Percentiles rank a stretch among this genome's conserved stretches.
phyloP scores from a whole-genome alignment of 129 eudicot genomes.

The Silybum marianum region DNA sequence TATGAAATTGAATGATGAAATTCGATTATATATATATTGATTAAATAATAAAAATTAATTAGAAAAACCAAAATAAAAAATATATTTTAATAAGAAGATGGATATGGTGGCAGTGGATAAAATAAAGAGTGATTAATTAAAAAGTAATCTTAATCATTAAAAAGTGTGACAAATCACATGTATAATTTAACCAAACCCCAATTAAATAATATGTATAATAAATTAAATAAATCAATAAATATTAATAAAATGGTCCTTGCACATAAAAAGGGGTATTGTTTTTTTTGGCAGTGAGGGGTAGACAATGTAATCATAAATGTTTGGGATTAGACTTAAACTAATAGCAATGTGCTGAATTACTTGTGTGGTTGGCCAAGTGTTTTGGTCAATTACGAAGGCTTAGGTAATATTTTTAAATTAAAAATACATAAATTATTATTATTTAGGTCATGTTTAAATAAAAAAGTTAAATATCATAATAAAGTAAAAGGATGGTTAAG shows the following conservation, averaged over 20 bases:
- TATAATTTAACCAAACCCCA: neutral
- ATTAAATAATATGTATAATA: neutral
- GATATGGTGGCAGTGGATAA: constrained; percentile 13
- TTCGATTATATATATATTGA: neutral
- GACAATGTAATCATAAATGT: constrained; percentile 1
- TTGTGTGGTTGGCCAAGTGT: constrained; percentile 5
- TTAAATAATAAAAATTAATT: neutral
- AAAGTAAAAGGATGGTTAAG: too few relatives aligned
- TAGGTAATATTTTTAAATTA: neutral
- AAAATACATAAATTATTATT: neutral
- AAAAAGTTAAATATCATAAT: too few relatives aligned
- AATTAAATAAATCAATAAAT: neutral
- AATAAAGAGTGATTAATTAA: neutral
- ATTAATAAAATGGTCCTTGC: constrained; percentile 11
- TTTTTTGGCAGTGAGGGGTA: neutral
- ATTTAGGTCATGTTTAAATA: too few relatives aligned
- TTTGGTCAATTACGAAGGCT: constrained; percentile 6
- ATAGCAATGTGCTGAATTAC: constrained; percentile 19
- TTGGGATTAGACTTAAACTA: neutral
- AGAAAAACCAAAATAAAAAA: neutral
- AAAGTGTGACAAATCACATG: constrained; percentile 22
- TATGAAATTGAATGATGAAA: neutral
- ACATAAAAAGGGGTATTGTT: neutral
- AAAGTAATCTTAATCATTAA: constrained; percentile 7
- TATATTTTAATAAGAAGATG: neutral